Base-by-base conservation (phyloP, 2,329 filamentous ascomycete genomes). In the Trichoderma sp. region DNA sequence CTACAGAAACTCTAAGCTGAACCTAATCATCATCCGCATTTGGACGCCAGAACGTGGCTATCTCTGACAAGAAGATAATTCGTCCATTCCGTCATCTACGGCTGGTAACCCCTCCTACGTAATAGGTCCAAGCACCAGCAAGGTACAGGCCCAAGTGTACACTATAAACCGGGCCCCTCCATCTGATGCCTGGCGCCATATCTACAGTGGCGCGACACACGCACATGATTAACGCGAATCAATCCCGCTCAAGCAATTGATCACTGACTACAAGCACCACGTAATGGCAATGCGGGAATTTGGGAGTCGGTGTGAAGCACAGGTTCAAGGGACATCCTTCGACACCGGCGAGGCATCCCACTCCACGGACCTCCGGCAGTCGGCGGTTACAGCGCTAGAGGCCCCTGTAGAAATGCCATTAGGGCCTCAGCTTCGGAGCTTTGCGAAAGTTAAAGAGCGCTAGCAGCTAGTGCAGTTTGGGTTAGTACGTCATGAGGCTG, bases 261-360 rank as follows among this genome's bases (percentile, higher is more conserved):
- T 5, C 34, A 46, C 39, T 69, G 58, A 59, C 58, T 52, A 65
- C 54, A 59, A 65, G 8, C 37, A 54, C 67, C 46, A 69, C 67
- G 67, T 69, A 69, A 69, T 69, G 55, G 60, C 54, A 69, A 37
- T 21, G 58, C 49, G 67, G 67, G 67, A 58, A 65, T 69, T 69
- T 54, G 58, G n/a, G 52, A 54, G 54, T 46, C 46, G 46, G 46
- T 49, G 46, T 37, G 11, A 39, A 46, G 65, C 30, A 43, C 46
- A 55, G 28, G 4, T 24, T 59, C 56, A 30, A 14, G 59, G 43
- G 18, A 60, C 39, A 16, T 21, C 43, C 43, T 34, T 64, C 30
- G 30, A 49, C 21, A 56, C 51, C 55, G 30, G 32, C 37, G 16
- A 39, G 30, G 24, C 43, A 59, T 55, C 34, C 37, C 28, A 61